Base-by-base conservation (phyloP, 768 basidiomycete genomes). In the Trametes cubensis region DNA sequence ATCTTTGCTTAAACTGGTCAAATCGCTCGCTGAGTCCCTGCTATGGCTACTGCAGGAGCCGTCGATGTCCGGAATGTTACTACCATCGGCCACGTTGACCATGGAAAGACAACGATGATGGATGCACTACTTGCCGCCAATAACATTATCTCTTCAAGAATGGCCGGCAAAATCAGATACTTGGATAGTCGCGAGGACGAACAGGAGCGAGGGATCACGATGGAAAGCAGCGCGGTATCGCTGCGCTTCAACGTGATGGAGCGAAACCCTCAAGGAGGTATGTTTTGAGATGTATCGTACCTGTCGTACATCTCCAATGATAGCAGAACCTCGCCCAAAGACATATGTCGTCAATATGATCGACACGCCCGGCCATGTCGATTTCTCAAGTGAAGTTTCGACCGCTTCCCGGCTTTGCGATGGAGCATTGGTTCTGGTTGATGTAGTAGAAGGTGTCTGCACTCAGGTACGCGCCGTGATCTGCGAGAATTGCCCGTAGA, bases 341-440 rank as follows among this genome's bases (percentile, higher is more conserved):
- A 89, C 87, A 23, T 97, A 91, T 76, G 81, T 90, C 48, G 84
- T 98, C 56, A 98, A 97, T 72, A 89, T 98, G 82, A 96, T 99
- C 65, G 97, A 99, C 74, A 98, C 97, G 0, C 97, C 97, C 17
- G 97, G 97, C 4, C 97, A 99, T 77, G 96, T 99, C 23, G 97
- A 98, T 74, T 99, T 99, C 68, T 95, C 95, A 0, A 94, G 89
- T 58, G 97, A 98, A 72, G 97, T 99, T 0, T 98, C 95, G 1
- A 92, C 94, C 1, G 95, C 96, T 21, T 92, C 95, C 14, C 80
- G 95, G 51, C 72, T 99, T 25, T 97, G 95, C 67, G 97, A 98
- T 75, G 97, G 97, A 15, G 94, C 96, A 2, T 81, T 99, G 6
- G 91, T 99, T 42, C 78, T 99, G 6, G 94, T 99, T 1, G 97